Evolutionary conservation across 2,329 filamentous ascomycete species (phyloP).

Genomic region (Talaromyces atroroseus): DNA sequence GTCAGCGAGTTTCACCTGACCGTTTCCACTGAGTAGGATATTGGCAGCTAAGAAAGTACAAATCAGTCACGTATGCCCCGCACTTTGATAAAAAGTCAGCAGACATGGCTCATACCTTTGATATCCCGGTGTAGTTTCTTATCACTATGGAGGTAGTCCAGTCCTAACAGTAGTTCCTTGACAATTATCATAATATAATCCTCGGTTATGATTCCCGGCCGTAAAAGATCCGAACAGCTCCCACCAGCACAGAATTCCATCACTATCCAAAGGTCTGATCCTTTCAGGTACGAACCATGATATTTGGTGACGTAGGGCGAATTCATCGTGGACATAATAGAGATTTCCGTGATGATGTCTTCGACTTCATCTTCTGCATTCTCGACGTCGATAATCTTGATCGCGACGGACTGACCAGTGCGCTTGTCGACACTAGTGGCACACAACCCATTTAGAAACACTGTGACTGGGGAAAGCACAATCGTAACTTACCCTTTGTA

Average conservation of each 20-base stretch:
- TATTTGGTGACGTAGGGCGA: conserved; percentile 97
- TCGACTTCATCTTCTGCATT: conserved; percentile 99
- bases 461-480: conserved; percentile 6
- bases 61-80: not conserved
- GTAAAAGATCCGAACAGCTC: conserved; percentile 93
- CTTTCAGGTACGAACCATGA: conserved; percentile 93
- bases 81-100: not conserved
- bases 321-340: conserved; percentile 90
- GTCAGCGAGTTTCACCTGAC: conserved; percentile 94
- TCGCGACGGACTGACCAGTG: conserved; percentile 88
- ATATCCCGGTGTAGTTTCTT: conserved; percentile 96
- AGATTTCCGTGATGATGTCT: conserved; percentile 98
- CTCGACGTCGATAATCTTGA: conserved; percentile 98
- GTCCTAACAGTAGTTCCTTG: conserved; percentile 76
- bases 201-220: conserved; percentile 83
- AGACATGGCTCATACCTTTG: conserved; percentile 60
- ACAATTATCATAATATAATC: conserved; percentile 97
- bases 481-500: conserved; percentile 74
- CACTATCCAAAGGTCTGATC: conserved; percentile 96
- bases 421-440: conserved; percentile 76
- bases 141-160: conserved; percentile 91
- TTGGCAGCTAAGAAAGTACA: conserved; percentile 65
- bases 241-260: conserved; percentile 99
- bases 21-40: conserved; percentile 78
- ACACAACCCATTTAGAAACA: not conserved